Conservation (phyloP, 768 basidiomycete genomes). For the Pulveroboletus ravenelii region DNA sequence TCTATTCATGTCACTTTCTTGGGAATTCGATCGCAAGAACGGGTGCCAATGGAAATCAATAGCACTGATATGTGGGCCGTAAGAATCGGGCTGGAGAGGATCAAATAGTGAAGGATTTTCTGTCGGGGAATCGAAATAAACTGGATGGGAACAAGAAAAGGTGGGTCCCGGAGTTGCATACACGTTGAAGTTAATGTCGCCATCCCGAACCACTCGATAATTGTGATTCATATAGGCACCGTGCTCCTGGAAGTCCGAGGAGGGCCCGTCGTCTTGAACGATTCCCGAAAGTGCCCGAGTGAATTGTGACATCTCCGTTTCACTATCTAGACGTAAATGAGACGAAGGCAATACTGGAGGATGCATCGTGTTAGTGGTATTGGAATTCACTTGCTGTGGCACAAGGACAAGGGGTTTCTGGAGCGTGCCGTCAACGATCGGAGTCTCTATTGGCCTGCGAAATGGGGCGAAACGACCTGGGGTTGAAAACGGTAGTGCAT, state of each 20-base stretch:
- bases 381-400: conserved; percentile 8
- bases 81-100: conserved; percentile 34
- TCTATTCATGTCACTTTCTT: conserved; percentile 2
- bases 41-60: conserved; percentile 57
- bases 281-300: conserved; percentile 3
- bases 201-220: conserved; percentile 1
- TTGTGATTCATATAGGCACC: not conserved
- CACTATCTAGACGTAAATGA: conserved; percentile 18
- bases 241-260: conserved; percentile 14
- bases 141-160: conserved; percentile 26
- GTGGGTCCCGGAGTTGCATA: conserved; percentile 51
- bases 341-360: conserved; percentile 4
- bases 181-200: conserved; percentile 8
- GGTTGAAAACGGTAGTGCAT: conserved; percentile 21
- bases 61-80: conserved; percentile 35
- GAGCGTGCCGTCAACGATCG: not conserved
- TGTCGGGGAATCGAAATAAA: conserved; percentile 50
- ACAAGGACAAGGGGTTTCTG: conserved; percentile 2
- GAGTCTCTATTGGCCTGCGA: not conserved
- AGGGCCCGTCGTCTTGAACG: conserved; percentile 1
- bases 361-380: conserved; percentile 9
- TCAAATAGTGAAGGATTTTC: conserved; percentile 44
- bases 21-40: conserved; percentile 35
- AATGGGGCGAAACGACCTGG: conserved; percentile 19
- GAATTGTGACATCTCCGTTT: conserved; percentile 3